Conservation (phyloP, 2,329 filamentous ascomycete genomes). For the Cercospora citrullina region DNA sequence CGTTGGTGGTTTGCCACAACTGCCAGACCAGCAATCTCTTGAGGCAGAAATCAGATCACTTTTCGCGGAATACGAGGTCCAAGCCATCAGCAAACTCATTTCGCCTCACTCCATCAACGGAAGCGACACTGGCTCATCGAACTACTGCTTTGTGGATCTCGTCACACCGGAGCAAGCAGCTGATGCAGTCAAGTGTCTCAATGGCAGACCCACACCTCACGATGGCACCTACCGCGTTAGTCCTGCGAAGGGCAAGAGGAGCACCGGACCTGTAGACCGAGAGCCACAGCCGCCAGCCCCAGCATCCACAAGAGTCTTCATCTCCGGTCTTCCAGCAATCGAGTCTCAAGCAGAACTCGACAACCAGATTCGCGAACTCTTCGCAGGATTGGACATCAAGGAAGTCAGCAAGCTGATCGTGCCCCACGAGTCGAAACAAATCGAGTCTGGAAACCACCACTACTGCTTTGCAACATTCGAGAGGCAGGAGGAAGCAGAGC, state of each 20-base stretch:
- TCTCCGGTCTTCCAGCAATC: conserved; percentile 50
- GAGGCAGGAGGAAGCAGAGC: conserved; percentile 30
- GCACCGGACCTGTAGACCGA: conserved; percentile 1
- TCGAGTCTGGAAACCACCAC: conserved; percentile 22
- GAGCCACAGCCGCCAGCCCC: background rate
- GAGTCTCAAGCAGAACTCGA: conserved; percentile 46
- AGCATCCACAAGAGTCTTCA: conserved; percentile 35
- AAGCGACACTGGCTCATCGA: conserved; percentile 17
- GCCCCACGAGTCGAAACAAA: conserved; percentile 19
- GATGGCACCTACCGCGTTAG: conserved; percentile 28
- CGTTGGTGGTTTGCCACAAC: conserved; percentile 50
- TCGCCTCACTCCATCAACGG: conserved; percentile 18
- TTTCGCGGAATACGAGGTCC: conserved; percentile 48
- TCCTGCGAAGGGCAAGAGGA: conserved; percentile 20
- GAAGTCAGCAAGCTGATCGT: conserved; percentile 50
- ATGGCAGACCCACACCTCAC: conserved; percentile 29
- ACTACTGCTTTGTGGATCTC: conserved; percentile 39
- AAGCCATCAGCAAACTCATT: conserved; percentile 51
- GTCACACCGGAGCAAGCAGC: conserved; percentile 30
- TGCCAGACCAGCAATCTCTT: conserved; percentile 45
- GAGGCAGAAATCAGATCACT: conserved; percentile 46
- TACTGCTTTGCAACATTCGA: conserved; percentile 39
- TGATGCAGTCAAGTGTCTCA: conserved; percentile 26
- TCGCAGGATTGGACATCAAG: conserved; percentile 48
- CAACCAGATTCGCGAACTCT: conserved; percentile 47